phyloP scores from a whole-genome alignment of 2,329 filamentous ascomycete genomes.

The Cladosporium phlei region DNA sequence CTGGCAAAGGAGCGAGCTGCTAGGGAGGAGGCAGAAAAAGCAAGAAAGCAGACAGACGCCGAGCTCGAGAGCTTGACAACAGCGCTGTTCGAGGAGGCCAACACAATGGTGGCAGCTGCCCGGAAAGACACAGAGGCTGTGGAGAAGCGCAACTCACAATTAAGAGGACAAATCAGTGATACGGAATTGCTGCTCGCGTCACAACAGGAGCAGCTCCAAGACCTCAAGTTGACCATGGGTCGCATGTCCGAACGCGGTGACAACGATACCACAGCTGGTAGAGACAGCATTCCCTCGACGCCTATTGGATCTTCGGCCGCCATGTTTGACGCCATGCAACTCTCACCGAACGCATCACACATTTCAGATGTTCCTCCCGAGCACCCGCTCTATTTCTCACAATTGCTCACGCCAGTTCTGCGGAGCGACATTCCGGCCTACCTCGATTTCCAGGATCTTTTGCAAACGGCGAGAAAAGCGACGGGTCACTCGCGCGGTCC shows the following conservation, averaged over 20 bases:
- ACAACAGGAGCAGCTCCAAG: constrained; percentile 86
- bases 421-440: constrained; percentile 76
- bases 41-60: constrained; percentile 84
- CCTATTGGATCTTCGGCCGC: constrained; percentile 59
- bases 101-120: constrained; percentile 92
- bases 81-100: constrained; percentile 95
- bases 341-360: constrained; percentile 46
- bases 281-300: constrained; percentile 71
- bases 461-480: constrained; percentile 58
- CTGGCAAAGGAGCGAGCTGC: constrained; percentile 39
- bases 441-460: constrained; percentile 76
- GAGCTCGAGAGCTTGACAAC: constrained; percentile 88
- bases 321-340: constrained; percentile 57
- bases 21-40: constrained; percentile 45
- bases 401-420: constrained; percentile 77
- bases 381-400: constrained; percentile 68
- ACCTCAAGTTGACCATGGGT: constrained; percentile 90
- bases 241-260: constrained; percentile 75
- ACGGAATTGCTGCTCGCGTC: constrained; percentile 80
- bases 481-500: constrained; percentile 65
- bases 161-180: constrained; percentile 78
- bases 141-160: constrained; percentile 74
- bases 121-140: constrained; percentile 79
- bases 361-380: constrained; percentile 54
- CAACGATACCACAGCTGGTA: constrained; percentile 54